phyloP scores from a whole-genome alignment of 192 early-diverging fungal species.

The Coemansia sp. region DNA sequence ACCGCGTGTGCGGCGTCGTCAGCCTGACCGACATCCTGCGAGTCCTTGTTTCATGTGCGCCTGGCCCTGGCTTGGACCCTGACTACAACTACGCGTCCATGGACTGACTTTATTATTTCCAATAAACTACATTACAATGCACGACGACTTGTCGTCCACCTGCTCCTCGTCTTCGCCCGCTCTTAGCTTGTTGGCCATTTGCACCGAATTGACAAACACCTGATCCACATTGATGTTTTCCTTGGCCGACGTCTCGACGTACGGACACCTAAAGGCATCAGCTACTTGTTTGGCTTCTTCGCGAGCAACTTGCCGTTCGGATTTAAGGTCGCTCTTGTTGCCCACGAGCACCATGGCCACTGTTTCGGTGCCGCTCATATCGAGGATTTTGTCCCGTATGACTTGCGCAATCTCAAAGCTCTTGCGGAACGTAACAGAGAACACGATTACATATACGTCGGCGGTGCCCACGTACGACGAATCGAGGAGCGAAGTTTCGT shows the following conservation, averaged over 20 bases:
- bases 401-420: conserved; percentile 89
- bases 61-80: conserved; percentile 15
- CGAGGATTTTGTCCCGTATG: conserved; percentile 92
- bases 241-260: conserved; percentile 89
- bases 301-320: conserved; percentile 64
- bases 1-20: conserved; percentile 62
- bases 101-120: conserved; percentile 15
- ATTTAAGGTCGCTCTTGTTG: conserved; percentile 87
- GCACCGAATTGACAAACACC: conserved; percentile 42
- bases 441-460: conserved; percentile 93
- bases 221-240: conserved; percentile 82
- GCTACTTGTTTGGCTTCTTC: conserved; percentile 80
- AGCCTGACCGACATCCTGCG: conserved; percentile 78
- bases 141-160: conserved; percentile 31
- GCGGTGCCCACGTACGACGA: conserved; percentile 86
- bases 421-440: conserved; percentile 80
- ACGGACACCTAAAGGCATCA: conserved; percentile 80
- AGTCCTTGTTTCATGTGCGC: conserved; percentile 57
- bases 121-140: conserved; percentile 17
- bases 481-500: conserved; percentile 93
- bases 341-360: conserved; percentile 90
- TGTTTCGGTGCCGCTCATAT: conserved; percentile 84
- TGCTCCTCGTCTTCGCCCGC: conserved; percentile 15
- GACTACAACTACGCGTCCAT: conserved; percentile 48
- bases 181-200: conserved; percentile 26